These are phyloP conservation scores for Leccinum imitatum DNA, from an alignment of 768 basidiomycete genomes.

Conservation along the genomic window DNA sequence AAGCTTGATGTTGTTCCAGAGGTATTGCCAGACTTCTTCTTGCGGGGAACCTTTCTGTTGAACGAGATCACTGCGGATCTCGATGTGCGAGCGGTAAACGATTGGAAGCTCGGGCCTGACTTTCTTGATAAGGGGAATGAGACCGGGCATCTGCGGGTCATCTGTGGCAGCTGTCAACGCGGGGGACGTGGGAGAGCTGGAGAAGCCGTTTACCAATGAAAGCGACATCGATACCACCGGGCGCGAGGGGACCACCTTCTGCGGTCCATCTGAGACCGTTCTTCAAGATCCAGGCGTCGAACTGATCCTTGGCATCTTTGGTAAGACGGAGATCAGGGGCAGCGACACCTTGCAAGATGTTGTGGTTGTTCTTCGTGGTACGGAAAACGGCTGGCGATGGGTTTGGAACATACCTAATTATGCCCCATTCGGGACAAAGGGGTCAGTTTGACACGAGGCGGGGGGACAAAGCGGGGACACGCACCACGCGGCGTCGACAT, in stretches of 20 bases:
- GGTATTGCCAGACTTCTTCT: conserved; percentile 91
- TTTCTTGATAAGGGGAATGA: conserved; percentile 90
- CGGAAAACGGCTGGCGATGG: conserved; percentile 88
- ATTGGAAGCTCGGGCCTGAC: conserved; percentile 83
- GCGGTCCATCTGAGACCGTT: conserved; percentile 89
- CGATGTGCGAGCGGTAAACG: conserved; percentile 93
- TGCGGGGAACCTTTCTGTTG: conserved; percentile 82
- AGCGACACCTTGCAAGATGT: conserved; percentile 92
- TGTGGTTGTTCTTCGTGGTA: conserved; percentile 94
- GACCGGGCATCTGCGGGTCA: conserved; percentile 92
- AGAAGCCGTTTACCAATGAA: conserved; percentile 66
- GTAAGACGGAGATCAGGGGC: conserved; percentile 74
- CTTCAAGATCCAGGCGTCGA: conserved; percentile 86
- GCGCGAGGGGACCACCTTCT: conserved; percentile 79
- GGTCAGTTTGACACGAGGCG: conserved; percentile 5
- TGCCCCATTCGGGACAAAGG: conserved; percentile 2
- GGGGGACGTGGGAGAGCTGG: background rate
- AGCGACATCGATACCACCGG: conserved; percentile 82
- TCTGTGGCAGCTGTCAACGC: conserved; percentile 41
- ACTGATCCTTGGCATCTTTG: conserved; percentile 73
- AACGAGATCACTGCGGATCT: conserved; percentile 86
- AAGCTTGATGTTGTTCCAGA: conserved; percentile 89
- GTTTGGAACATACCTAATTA: conserved; percentile 81
- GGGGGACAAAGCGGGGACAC: conserved; percentile 27
- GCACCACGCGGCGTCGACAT: conserved; percentile 83